These are phyloP conservation scores for Pythium insidiosum DNA, from an alignment of 352 stramenopile species.

Conservation along the genomic window DNA sequence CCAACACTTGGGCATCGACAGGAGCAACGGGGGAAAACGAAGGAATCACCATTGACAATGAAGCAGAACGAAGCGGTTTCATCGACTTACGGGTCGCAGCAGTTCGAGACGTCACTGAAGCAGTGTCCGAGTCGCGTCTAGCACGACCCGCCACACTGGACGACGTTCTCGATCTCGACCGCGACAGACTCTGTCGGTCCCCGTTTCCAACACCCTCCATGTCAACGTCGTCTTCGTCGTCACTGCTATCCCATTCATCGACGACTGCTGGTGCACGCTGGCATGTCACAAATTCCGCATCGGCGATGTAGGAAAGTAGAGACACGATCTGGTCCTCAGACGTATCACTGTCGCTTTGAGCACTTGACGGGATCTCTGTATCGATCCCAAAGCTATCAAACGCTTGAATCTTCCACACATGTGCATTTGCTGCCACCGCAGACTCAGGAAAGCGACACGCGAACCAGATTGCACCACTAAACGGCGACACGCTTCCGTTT, in stretches of 20 bases:
- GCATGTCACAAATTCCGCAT: conserved; percentile 72
- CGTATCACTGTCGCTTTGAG: conserved; percentile 6
- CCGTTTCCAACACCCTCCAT: too few species aligned
- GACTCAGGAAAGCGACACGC: conserved; percentile 74
- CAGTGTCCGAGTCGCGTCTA: conserved; percentile 4
- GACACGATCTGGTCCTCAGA: conserved; percentile 67
- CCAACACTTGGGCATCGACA: too few species aligned
- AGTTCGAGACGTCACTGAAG: conserved; percentile 31
- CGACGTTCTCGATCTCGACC: background rate
- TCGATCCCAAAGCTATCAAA: conserved; percentile 36
- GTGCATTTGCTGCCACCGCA: conserved; percentile 61
- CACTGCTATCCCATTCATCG: conserved; percentile 45
- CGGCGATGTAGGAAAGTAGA: conserved; percentile 77
- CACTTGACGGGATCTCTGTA: conserved; percentile 46
- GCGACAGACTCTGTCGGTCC: background rate
- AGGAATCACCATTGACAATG: conserved; percentile 55
- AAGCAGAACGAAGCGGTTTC: conserved; percentile 58
- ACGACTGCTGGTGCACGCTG: conserved; percentile 40
- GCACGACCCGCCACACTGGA: background rate
- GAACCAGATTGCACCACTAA: conserved; percentile 53
- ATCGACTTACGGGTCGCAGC: conserved; percentile 49
- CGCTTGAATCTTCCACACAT: conserved; percentile 73
- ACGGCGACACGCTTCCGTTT: too few species aligned
- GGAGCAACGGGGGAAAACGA: conserved; percentile 64
- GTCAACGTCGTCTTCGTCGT: conserved; percentile 25